These are phyloP conservation scores for Puccinellia tenuiflora DNA, from an alignment of 176 grass and related monocot species.

Conservation along the genomic window DNA sequence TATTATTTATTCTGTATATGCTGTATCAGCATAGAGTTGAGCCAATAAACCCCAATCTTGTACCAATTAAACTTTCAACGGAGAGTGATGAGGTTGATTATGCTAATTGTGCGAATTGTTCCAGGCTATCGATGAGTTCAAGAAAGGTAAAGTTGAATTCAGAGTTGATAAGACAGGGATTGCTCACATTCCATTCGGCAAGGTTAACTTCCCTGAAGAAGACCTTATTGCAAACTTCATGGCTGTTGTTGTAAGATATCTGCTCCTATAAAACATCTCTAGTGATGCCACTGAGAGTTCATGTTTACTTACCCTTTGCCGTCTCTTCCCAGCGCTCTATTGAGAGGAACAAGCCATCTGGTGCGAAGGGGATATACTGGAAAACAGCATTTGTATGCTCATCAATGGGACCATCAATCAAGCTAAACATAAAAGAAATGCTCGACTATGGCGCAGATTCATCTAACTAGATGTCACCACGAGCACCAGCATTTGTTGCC, in stretches of 20 bases:
- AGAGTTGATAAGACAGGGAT: conserved; percentile 95
- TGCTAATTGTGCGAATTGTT: conserved; percentile 35
- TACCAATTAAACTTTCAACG: background rate
- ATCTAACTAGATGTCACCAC: conserved; percentile 32
- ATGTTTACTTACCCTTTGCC: conserved; percentile 15
- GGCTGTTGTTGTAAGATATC: conserved; percentile 76
- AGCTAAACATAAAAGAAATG: conserved; percentile 90
- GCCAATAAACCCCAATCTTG: background rate
- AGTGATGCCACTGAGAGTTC: background rate
- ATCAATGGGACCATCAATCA: conserved; percentile 94
- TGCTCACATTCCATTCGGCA: conserved; percentile 86
- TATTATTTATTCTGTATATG: background rate
- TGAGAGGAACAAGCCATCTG: conserved; percentile 89
- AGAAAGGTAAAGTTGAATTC: conserved; percentile 98
- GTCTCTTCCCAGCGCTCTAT: conserved; percentile 64
- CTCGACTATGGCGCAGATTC: conserved; percentile 54
- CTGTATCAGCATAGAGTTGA: background rate
- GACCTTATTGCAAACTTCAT: conserved; percentile 91
- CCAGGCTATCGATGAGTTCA: conserved; percentile 96
- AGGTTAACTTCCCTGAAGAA: conserved; percentile 81
- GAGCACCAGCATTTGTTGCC: conserved; percentile 15
- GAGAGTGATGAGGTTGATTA: conserved; percentile 9
- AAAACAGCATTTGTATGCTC: conserved; percentile 79
- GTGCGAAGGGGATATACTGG: conserved; percentile 99
- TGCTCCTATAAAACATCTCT: background rate